A percentile compares a stretch with the other conserved stretches of the same genome.
Conservation (phyloP, 2,329 filamentous ascomycete species). For the Fusarium proliferatum region DNA sequence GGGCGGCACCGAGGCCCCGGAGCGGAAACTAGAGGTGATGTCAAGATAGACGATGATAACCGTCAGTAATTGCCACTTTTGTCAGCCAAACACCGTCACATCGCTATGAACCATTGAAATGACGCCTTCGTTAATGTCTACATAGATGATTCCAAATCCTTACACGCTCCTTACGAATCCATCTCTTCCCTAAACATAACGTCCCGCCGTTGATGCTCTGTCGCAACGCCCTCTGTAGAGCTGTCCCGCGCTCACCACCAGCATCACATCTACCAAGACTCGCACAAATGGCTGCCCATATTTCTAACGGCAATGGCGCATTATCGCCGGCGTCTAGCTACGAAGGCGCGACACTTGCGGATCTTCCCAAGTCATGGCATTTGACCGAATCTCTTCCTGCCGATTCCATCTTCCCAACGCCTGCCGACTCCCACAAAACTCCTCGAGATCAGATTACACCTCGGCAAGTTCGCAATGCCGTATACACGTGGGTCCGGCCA, state of each 20-base stretch:
- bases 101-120: slow-evolving; percentile 3
- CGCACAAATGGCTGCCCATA: slow-evolving; percentile 49
- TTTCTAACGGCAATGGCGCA: slow-evolving; percentile 49
- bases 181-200: not conserved
- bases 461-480: slow-evolving; percentile 83
- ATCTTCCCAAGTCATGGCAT: slow-evolving; percentile 73
- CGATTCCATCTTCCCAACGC: slow-evolving; percentile 83
- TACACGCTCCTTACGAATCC: slow-evolving; percentile 6
- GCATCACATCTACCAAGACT: slow-evolving; percentile 35
- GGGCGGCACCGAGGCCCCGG: not conserved
- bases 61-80: slow-evolving; percentile 37
- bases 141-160: slow-evolving; percentile 26
- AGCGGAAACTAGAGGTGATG: slow-evolving; percentile 30
- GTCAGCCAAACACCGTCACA: slow-evolving; percentile 21
- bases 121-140: not conserved
- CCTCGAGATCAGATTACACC: slow-evolving; percentile 81
- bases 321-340: slow-evolving; percentile 15
- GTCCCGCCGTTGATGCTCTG: slow-evolving; percentile 50
- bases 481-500: slow-evolving; percentile 92
- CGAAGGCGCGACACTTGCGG: slow-evolving; percentile 57
- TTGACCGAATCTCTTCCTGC: slow-evolving; percentile 77
- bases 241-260: slow-evolving; percentile 44
- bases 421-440: slow-evolving; percentile 82
- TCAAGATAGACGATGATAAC: slow-evolving; percentile 33
- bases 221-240: slow-evolving; percentile 47